Base-by-base conservation (phyloP, 2,329 filamentous ascomycete species). In the Decorospora gaudefroyi region DNA sequence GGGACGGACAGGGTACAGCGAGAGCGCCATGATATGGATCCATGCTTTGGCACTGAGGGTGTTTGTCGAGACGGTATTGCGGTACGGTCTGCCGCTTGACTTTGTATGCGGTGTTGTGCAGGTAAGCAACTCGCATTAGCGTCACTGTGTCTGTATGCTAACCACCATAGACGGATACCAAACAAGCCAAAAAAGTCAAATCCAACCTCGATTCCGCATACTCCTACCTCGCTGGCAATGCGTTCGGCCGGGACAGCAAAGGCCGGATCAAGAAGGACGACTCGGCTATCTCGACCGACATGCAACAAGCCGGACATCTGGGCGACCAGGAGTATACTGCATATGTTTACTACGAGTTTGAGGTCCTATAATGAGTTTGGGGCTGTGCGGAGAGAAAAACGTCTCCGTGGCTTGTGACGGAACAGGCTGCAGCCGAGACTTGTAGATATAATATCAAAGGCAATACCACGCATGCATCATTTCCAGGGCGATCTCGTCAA, bases 311-410 rank as follows among this genome's bases (percentile, higher is more conserved):
- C 3, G 87, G 76, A 0, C 74, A 79, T 22, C 80, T 82, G 28
- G 83, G 82, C 12, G 88, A 90, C 46, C 85, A 85, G 40, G 90
- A 96, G 70, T 99, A 97, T 76, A 93, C 90, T 48, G 87, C 93
- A 27, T 99, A 95, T 73, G 93, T 97, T 67, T 96, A 91, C 77
- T 99, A 97, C 74, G 89, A 96, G 69, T 88, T 97, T 68, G 88
- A 93, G 67, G 84, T 97, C 39, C 51, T 60, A 56, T 61, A 56
- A 29, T n/a, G 18, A 18, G 18, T 22, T 23, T 17, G 13, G 9
- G 21, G 10, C 21, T 6, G 10, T 23, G 6, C 21, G 21, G 21
- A 10, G 21, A 23, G 21, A 10, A 10, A 23, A 23, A n/a, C n/a
- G n/a, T n/a, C n/a, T n/a, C n/a, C n/a, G n/a, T n/a, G n/a, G n/a